Percentiles rank a stretch among this genome's conserved stretches.
Evolutionary conservation across 1,139 yeast species (phyloP).

Genomic region (Saccharomyces hybrid): DNA sequence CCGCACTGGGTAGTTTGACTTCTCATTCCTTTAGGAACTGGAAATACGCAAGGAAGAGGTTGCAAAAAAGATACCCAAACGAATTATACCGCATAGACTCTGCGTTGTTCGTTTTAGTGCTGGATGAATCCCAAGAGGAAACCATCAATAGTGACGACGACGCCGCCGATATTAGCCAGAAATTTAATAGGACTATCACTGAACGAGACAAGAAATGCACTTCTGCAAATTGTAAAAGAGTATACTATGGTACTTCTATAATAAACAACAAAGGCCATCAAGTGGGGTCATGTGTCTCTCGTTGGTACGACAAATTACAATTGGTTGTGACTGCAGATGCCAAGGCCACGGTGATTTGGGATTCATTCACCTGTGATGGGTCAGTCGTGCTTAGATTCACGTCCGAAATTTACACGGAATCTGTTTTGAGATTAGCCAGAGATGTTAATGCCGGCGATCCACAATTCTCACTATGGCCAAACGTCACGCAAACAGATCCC

Average conservation of each 20-base stretch:
- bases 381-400: slow-evolving; percentile 67
- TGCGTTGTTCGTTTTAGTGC: slow-evolving; percentile 59
- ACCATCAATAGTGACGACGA: slow-evolving; percentile 35
- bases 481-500: slow-evolving; percentile 34
- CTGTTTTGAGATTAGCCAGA: slow-evolving; percentile 61
- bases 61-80: slow-evolving; percentile 41
- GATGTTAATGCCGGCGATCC: slow-evolving; percentile 61
- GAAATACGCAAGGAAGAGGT: slow-evolving; percentile 45
- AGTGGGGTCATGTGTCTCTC: slow-evolving; percentile 64
- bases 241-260: slow-evolving; percentile 59
- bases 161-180: slow-evolving; percentile 22
- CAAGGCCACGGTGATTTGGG: slow-evolving; percentile 72
- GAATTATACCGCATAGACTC: slow-evolving; percentile 47
- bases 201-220: slow-evolving; percentile 8
- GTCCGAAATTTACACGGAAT: slow-evolving; percentile 69
- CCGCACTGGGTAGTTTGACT: slow-evolving; percentile 62
- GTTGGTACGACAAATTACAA: slow-evolving; percentile 77
- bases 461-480: slow-evolving; percentile 50
- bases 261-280: slow-evolving; percentile 53
- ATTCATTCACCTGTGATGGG: slow-evolving; percentile 69
- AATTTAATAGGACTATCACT: slow-evolving; percentile 4
- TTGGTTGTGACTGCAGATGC: slow-evolving; percentile 60
- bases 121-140: slow-evolving; percentile 53
- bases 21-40: slow-evolving; percentile 59
- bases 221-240: slow-evolving; percentile 35